These are phyloP conservation scores for Tricholoma furcatifolium DNA, from an alignment of 768 basidiomycete species.

Conservation along the genomic window DNA sequence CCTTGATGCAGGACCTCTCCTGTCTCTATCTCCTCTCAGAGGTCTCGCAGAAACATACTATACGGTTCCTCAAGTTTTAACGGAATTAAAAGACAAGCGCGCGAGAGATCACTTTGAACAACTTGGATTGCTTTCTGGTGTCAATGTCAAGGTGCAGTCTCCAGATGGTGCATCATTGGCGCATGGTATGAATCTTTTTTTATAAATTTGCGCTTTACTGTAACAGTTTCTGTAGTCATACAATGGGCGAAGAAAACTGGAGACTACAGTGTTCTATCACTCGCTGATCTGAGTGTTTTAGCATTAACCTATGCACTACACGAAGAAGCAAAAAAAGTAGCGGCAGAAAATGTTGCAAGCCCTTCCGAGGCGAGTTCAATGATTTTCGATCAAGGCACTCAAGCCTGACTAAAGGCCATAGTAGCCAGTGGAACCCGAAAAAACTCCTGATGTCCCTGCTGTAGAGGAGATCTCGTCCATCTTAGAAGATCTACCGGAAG, in stretches of 20 bases:
- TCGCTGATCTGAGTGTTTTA: slow-evolving; percentile 86
- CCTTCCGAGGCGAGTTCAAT: slow-evolving; percentile 23
- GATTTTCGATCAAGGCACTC: neutral
- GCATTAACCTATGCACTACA: slow-evolving; percentile 85
- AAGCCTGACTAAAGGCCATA: slow-evolving; percentile 25
- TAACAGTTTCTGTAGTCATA: slow-evolving; percentile 56
- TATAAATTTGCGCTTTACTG: neutral
- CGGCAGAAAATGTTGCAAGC: slow-evolving; percentile 23
- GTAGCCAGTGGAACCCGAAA: slow-evolving; percentile 24
- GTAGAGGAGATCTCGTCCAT: slow-evolving; percentile 15
- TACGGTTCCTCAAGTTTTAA: slow-evolving; percentile 87
- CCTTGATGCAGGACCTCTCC: slow-evolving; percentile 90
- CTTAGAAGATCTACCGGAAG: slow-evolving; percentile 14
- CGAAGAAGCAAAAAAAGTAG: slow-evolving; percentile 43
- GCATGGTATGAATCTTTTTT: slow-evolving; percentile 42
- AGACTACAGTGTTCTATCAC: slow-evolving; percentile 90
- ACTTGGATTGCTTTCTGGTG: slow-evolving; percentile 72
- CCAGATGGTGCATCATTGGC: slow-evolving; percentile 71
- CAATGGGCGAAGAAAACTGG: slow-evolving; percentile 94
- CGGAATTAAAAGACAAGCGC: slow-evolving; percentile 85
- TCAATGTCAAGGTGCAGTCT: slow-evolving; percentile 66
- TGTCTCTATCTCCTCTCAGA: slow-evolving; percentile 86
- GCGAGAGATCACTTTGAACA: slow-evolving; percentile 86
- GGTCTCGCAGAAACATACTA: slow-evolving; percentile 84
- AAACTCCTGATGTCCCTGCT: slow-evolving; percentile 3